These are phyloP conservation scores for Circinella minor DNA, from an alignment of 371 early-diverging fungal genomes.

Conservation along the genomic window DNA sequence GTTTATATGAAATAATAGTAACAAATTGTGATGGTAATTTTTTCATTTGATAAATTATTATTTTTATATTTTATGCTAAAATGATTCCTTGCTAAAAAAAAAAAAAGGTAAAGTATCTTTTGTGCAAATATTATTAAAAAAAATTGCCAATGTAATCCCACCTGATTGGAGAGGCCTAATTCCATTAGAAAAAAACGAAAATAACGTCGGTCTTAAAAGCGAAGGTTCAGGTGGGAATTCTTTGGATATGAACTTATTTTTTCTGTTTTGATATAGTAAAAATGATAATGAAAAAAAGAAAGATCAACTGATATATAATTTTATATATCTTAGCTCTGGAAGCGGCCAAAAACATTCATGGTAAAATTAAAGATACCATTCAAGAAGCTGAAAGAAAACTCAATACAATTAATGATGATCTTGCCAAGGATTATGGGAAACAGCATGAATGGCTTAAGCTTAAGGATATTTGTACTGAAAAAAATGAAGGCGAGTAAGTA, in stretches of 20 bases:
- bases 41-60: neutral
- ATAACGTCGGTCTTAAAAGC: neutral
- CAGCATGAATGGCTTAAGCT: conserved; percentile 66
- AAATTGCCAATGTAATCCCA: conserved; percentile 17
- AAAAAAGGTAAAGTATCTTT: conserved; percentile 22
- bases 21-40: neutral
- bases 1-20: neutral
- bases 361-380: conserved; percentile 45
- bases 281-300: too few species aligned
- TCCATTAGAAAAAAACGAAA: neutral
- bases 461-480: conserved; percentile 70
- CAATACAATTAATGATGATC: conserved; percentile 42
- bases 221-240: conserved; percentile 16
- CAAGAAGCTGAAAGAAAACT: conserved; percentile 36
- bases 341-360: conserved; percentile 36
- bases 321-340: conserved; percentile 34
- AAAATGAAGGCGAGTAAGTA: conserved; percentile 77
- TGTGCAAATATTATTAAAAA: conserved; percentile 10
- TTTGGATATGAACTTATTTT: neutral
- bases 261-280: neutral
- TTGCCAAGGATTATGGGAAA: conserved; percentile 64
- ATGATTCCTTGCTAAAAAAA: neutral
- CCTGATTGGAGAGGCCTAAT: conserved; percentile 17
- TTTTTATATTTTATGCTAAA: too few species aligned
- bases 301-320: too few species aligned